A percentile compares a stretch with the other conserved stretches of the same genome.
phyloP scores from a whole-genome alignment of 495 filamentous ascomycete species.

The Cenococcum geophilum region DNA sequence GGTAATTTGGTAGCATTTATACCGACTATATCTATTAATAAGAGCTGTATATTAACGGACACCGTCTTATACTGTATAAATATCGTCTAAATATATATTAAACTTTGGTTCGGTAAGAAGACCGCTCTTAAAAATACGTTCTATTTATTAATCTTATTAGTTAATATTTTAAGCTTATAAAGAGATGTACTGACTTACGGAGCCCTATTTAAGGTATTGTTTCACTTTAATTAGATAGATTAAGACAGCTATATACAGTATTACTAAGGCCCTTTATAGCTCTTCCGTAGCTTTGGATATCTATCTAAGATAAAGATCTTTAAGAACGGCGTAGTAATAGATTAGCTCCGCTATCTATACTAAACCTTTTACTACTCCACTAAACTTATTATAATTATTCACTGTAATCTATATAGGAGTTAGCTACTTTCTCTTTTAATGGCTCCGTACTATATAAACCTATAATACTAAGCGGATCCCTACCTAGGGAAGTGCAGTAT shows the following conservation, averaged over 20 bases:
- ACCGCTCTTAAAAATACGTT: constrained; percentile 3
- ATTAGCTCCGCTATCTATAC: constrained; percentile 32
- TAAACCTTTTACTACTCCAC: constrained; percentile 28
- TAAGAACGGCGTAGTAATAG: constrained; percentile 28
- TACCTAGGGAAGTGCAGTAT: constrained; percentile 45
- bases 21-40: constrained; percentile 13
- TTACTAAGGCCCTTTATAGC: constrained; percentile 15
- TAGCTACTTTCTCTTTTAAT: constrained; percentile 2
- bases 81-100: constrained; percentile 9
- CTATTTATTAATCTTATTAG: constrained; percentile 8
- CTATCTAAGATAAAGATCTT: constrained; percentile 31
- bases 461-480: constrained; percentile 42
- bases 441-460: constrained; percentile 22
- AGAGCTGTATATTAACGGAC: constrained; percentile 7
- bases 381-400: constrained; percentile 25
- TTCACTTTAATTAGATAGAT: constrained; percentile 17
- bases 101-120: constrained; percentile 7
- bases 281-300: constrained; percentile 7
- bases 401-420: constrained; percentile 21
- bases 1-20: neutral
- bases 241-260: constrained; percentile 16
- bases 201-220: constrained; percentile 17
- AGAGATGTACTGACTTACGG: constrained; percentile 15
- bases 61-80: constrained; percentile 5
- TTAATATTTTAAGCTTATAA: constrained; percentile 9